These are phyloP conservation scores for Diaporthe sp. DNA, from an alignment of 2,329 filamentous ascomycete genomes.

Conservation along the genomic window DNA sequence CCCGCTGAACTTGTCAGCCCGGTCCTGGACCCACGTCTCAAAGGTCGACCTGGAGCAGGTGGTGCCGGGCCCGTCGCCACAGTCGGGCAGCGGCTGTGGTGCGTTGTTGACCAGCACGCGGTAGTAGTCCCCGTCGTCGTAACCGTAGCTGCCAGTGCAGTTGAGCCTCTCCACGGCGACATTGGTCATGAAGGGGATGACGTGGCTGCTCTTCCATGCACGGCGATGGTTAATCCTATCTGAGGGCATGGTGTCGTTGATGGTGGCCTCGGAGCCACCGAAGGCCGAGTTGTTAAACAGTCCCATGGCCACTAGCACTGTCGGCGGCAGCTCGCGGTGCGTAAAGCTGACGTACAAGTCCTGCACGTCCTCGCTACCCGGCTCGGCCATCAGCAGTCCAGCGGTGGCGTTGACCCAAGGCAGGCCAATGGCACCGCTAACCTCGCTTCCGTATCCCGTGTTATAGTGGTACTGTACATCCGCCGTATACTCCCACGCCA, in stretches of 20 bases:
- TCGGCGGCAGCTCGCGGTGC: slow-evolving; percentile 75
- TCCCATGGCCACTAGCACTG: slow-evolving; percentile 73
- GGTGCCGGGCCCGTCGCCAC: slow-evolving; percentile 55
- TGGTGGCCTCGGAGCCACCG: slow-evolving; percentile 56
- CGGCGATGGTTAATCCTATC: slow-evolving; percentile 71
- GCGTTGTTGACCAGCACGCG: slow-evolving; percentile 56
- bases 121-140: slow-evolving; percentile 61
- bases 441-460: slow-evolving; percentile 69
- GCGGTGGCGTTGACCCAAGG: slow-evolving; percentile 75
- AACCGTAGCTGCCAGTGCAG: slow-evolving; percentile 67
- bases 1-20: slow-evolving; percentile 50
- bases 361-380: slow-evolving; percentile 49
- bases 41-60: slow-evolving; percentile 54
- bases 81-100: slow-evolving; percentile 53
- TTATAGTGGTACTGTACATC: slow-evolving; percentile 75
- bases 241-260: slow-evolving; percentile 74
- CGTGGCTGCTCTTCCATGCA: slow-evolving; percentile 70
- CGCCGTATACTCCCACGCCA: slow-evolving; percentile 73
- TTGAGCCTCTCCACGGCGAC: slow-evolving; percentile 73
- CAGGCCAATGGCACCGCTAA: slow-evolving; percentile 68
- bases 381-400: slow-evolving; percentile 54
- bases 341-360: slow-evolving; percentile 77
- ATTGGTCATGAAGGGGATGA: slow-evolving; percentile 74
- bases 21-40: slow-evolving; percentile 49
- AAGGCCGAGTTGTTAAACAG: slow-evolving; percentile 76